phyloP scores from a whole-genome alignment of 352 stramenopile genomes.

The Pythium sp. region DNA sequence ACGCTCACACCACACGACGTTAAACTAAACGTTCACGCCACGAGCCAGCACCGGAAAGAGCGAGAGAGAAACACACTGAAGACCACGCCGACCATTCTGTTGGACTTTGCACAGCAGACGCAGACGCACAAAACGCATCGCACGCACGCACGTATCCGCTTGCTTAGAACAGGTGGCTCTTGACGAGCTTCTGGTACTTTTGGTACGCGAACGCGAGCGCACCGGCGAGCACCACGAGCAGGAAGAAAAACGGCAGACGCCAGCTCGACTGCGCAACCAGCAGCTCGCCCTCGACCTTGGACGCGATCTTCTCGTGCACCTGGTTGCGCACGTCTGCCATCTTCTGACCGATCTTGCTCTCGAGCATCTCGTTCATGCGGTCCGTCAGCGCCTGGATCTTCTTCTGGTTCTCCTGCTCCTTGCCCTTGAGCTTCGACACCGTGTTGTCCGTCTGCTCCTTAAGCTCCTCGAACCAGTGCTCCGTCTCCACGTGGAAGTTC shows the following conservation, averaged over 20 bases:
- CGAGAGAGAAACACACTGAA: not conserved
- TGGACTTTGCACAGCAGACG: not conserved
- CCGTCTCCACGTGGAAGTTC: slow-evolving; percentile 81
- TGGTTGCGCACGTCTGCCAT: slow-evolving; percentile 55
- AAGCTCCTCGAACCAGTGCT: slow-evolving; percentile 84
- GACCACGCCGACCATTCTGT: not conserved
- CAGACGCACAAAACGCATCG: not conserved
- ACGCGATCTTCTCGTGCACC: slow-evolving; percentile 68
- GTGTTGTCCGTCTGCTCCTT: slow-evolving; percentile 77
- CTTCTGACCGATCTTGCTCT: slow-evolving; percentile 72
- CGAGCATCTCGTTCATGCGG: slow-evolving; percentile 69
- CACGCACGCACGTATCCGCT: not conserved
- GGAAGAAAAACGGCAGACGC: slow-evolving; percentile 78
- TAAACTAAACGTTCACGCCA: not conserved
- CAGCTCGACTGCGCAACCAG: slow-evolving; percentile 61
- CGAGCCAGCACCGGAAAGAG: not conserved
- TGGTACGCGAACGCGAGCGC: slow-evolving; percentile 68
- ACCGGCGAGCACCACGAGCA: slow-evolving; percentile 59
- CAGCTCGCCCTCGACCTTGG: slow-evolving; percentile 66
- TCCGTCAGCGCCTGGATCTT: slow-evolving; percentile 72
- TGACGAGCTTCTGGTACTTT: slow-evolving; percentile 86
- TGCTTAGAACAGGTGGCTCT: slow-evolving; percentile 72
- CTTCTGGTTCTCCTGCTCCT: slow-evolving; percentile 66
- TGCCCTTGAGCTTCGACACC: slow-evolving; percentile 66
- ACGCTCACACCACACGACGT: no score